Percentiles rank a stretch among this genome's conserved stretches.
Conservation (phyloP, 257 asterid species). For the Solanum bulbocastanum region DNA sequence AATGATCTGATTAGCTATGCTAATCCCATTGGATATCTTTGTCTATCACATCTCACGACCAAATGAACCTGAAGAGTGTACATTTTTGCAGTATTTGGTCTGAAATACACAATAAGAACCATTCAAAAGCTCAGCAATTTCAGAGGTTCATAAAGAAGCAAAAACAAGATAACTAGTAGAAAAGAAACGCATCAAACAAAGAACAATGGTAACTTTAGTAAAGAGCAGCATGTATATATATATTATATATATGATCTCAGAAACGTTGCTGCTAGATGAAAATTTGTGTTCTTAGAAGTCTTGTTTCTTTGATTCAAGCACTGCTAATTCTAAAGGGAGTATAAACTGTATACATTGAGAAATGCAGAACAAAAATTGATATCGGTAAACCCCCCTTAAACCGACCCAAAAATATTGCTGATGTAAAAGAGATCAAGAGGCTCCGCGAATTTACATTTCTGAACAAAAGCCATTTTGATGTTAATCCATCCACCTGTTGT, state of each 20-base stretch:
- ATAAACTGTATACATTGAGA: not conserved
- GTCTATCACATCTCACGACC: not conserved
- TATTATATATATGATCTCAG: not conserved
- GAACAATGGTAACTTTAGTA: not conserved
- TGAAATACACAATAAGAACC: not conserved
- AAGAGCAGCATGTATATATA: not conserved
- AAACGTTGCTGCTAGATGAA: not conserved
- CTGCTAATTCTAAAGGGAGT: not conserved
- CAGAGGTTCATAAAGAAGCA: not conserved
- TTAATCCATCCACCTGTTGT: not conserved
- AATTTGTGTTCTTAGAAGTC: not conserved
- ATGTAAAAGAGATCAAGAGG: constrained; percentile 2
- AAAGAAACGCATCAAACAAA: not conserved
- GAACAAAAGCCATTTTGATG: not conserved
- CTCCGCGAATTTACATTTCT: constrained; percentile 32
- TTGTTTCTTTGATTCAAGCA: not conserved
- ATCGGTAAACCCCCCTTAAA: not conserved
- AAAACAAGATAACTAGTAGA: not conserved
- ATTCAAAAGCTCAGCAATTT: not conserved
- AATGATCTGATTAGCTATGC: not conserved
- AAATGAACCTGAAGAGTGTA: not conserved
- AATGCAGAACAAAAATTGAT: not conserved
- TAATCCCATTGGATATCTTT: not conserved
- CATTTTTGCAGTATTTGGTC: not conserved
- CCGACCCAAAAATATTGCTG: not conserved